A percentile compares a stretch with the other conserved stretches of the same genome.
phyloP scores from a whole-genome alignment of 2,329 filamentous ascomycete genomes.

The Tolypocladium cylindrosporum region DNA sequence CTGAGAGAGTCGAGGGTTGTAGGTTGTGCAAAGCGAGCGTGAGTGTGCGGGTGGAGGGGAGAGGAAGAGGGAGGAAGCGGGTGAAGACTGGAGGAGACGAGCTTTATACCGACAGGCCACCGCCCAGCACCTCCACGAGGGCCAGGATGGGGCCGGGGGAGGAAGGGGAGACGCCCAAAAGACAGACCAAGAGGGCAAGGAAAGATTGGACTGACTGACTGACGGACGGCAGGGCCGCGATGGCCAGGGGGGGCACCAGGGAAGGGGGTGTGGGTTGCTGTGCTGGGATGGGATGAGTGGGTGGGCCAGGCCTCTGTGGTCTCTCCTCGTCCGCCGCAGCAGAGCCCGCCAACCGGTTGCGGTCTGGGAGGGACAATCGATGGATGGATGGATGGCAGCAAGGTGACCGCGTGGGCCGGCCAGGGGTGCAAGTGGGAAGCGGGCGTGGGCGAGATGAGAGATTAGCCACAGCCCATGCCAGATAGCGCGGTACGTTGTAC shows the following conservation, averaged over 20 bases:
- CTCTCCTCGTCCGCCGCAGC: background rate
- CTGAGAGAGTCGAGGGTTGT: conserved; percentile 38
- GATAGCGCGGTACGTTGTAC: background rate
- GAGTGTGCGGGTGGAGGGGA: conserved; percentile 40
- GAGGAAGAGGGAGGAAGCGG: conserved; percentile 16
- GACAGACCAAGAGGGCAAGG: background rate
- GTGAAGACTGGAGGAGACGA: conserved; percentile 25
- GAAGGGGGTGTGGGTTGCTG: background rate
- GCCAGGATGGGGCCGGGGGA: conserved; percentile 4
- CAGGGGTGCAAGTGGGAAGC: conserved; percentile 9
- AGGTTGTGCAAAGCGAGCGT: conserved; percentile 29
- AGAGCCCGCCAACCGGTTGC: background rate
- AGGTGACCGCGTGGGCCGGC: conserved; percentile 8
- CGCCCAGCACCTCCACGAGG: background rate
- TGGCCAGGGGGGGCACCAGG: background rate
- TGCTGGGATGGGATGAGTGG: background rate
- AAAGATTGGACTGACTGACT: background rate
- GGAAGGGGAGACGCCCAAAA: background rate
- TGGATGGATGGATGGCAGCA: background rate
- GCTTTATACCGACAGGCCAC: conserved; percentile 34
- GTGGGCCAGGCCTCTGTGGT: background rate
- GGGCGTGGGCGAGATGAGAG: conserved; percentile 2
- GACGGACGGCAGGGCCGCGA: background rate
- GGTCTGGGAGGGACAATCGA: background rate
- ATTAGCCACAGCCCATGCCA: background rate